Base-by-base conservation (phyloP, 257 asterid genomes). In the Solanum chmielewskii region DNA sequence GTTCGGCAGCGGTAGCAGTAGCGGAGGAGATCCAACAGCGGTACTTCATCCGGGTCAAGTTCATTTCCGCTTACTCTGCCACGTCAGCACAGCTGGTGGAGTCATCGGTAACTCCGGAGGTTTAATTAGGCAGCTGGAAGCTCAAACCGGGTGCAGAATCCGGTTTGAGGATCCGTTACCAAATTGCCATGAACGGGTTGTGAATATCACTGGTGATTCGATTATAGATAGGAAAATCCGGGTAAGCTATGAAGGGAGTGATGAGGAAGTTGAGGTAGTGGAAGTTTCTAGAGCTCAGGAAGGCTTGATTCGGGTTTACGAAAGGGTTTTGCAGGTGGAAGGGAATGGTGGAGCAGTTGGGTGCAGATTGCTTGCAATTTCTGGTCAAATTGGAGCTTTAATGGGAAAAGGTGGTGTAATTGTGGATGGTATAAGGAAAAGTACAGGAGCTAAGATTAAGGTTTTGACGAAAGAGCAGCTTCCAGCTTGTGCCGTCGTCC, bases 241-340 rank as follows among this genome's bases (percentile, higher is more conserved):
- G 4, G 52, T 91, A 13, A 41, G 37, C 16, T 35, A 5, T 45
- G 59, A 31, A 21, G 52, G 20, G 23, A 78, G 39, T 31, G 86
- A 20, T 14, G 89, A 66, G n/a, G 75, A 83, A 35, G 88, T 85
- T 85, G 89, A 88, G 13, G 80, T n/a, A 86, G 88, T 89, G 84
- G 90, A 86, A 80, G 92, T 89, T 86, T 92, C 95, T 21, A 76
- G 69, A 78, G 95, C 94, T 39, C 96, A 93, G 87, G 93, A 91
- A 88, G 95, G 94, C 64, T 87, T 93, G 87, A 35, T 93, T 83
- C 90, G 91, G 88, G 94, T 93, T 90, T 92, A 92, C 18, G 94
- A 92, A 87, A 91, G 95, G 92, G 89, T 93, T 90, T 78, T 90
- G 90, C 91, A 92, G 92, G 83, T 91, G n/a, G 92, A 92, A 90